Conservation (phyloP, 2,329 filamentous ascomycete species). For the Trichoderma pleuroti region DNA sequence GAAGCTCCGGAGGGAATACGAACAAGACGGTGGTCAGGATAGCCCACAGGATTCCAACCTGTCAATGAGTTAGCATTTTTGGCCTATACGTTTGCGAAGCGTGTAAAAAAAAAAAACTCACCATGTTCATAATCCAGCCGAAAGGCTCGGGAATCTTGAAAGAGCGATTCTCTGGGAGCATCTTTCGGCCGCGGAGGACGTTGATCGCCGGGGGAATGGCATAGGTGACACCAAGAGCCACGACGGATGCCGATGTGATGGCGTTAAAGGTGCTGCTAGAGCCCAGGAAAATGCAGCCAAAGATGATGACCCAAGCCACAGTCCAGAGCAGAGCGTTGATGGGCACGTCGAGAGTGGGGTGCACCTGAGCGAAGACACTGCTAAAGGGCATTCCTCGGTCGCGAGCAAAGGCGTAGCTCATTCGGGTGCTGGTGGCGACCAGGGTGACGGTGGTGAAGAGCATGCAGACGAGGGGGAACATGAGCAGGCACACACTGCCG, state of each 20-base stretch:
- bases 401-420: slow-evolving; percentile 63
- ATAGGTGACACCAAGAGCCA: slow-evolving; percentile 70
- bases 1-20: slow-evolving; percentile 66
- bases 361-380: slow-evolving; percentile 57
- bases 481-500: slow-evolving; percentile 60
- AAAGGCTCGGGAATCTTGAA: slow-evolving; percentile 37
- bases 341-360: slow-evolving; percentile 60
- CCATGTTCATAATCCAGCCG: slow-evolving; percentile 37
- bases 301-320: slow-evolving; percentile 59
- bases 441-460: slow-evolving; percentile 62
- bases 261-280: slow-evolving; percentile 66
- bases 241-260: slow-evolving; percentile 68
- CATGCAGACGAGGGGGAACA: slow-evolving; percentile 64
- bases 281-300: slow-evolving; percentile 68
- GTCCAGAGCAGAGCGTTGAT: slow-evolving; percentile 65
- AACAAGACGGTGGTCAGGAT: slow-evolving; percentile 71
- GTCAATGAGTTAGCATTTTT: neutral
- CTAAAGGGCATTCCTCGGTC: slow-evolving; percentile 68
- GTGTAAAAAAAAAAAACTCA: neutral
- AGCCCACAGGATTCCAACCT: slow-evolving; percentile 59
- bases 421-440: slow-evolving; percentile 63
- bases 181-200: slow-evolving; percentile 60
- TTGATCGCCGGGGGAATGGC: slow-evolving; percentile 72
- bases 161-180: slow-evolving; percentile 52
- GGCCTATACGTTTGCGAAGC: neutral